Conservation (phyloP, 306 rosid species). For the Urtica urens region DNA sequence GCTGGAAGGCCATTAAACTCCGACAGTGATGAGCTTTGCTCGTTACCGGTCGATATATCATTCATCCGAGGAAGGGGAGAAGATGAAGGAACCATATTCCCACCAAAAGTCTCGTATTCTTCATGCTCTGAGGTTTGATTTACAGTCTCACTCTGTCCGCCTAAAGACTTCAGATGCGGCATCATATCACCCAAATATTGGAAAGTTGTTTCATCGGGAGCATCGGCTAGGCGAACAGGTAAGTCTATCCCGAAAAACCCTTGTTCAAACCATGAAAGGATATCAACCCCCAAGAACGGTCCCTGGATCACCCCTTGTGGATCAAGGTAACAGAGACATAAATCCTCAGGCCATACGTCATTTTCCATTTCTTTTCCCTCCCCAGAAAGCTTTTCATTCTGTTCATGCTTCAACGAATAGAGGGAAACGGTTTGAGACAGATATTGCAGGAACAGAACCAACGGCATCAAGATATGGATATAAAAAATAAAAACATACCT, state of each 20-base stretch:
- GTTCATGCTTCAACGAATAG: conserved; percentile 22
- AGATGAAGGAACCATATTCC: conserved; percentile 19
- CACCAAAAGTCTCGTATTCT: conserved; percentile 16
- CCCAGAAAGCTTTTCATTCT: conserved; percentile 10
- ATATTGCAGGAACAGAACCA: conserved; percentile 18
- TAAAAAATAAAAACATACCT: conserved; percentile 14
- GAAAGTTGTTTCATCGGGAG: conserved; percentile 37
- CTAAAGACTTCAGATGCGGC: conserved; percentile 34
- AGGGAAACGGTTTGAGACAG: conserved; percentile 20
- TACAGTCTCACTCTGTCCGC: conserved; percentile 13
- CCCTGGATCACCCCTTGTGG: conserved; percentile 56
- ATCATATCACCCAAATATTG: conserved; percentile 37
- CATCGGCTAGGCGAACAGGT: conserved; percentile 41
- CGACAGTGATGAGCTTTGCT: conserved; percentile 10
- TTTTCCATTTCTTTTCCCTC: conserved; percentile 16
- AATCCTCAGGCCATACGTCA: conserved; percentile 23
- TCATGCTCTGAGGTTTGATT: conserved; percentile 24
- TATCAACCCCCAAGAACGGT: conserved; percentile 46
- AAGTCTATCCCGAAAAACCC: conserved; percentile 49
- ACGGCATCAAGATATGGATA: conserved; percentile 13
- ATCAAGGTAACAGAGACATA: conserved; percentile 43
- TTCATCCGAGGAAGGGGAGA: conserved; percentile 18
- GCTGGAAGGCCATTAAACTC: conserved; percentile 24
- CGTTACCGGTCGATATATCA: conserved; percentile 18
- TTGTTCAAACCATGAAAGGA: conserved; percentile 51